A percentile compares a stretch with the other conserved stretches of the same genome.
phyloP scores from a whole-genome alignment of 78 protist genomes.

The Protostelium mycophagum region DNA sequence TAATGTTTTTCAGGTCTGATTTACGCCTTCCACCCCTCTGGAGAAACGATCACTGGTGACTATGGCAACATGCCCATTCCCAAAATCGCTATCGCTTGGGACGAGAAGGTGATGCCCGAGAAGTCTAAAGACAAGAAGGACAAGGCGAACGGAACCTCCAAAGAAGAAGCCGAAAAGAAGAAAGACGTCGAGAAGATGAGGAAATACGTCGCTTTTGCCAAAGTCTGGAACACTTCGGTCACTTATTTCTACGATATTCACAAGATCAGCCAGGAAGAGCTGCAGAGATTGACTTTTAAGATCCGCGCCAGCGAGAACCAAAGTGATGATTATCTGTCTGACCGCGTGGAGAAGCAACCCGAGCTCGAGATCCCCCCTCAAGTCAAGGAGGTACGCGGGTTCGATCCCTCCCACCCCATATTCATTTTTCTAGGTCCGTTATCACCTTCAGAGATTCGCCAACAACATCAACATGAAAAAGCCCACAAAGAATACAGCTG shows the following conservation, averaged over 20 bases:
- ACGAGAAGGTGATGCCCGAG: background rate
- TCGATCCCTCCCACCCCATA: too few relatives aligned
- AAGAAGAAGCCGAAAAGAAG: background rate
- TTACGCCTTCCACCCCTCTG: background rate
- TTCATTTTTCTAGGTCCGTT: too few relatives aligned
- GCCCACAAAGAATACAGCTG: background rate
- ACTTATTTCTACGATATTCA: background rate
- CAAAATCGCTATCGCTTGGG: background rate
- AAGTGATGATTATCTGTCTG: background rate
- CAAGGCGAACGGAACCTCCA: too few relatives aligned
- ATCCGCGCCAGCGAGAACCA: background rate
- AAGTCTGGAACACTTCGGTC: background rate
- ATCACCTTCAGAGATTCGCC: background rate
- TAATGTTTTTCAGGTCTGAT: too few relatives aligned
- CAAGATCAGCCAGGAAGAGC: background rate
- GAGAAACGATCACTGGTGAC: background rate
- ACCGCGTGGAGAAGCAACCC: slow-evolving; percentile 1
- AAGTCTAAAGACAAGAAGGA: background rate
- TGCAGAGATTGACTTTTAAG: background rate
- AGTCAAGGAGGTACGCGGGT: background rate
- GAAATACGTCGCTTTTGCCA: background rate
- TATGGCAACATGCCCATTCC: background rate
- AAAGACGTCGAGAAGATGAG: background rate
- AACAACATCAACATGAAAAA: background rate
- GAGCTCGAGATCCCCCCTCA: background rate